Base-by-base conservation (phyloP, 2,329 filamentous ascomycete species). In the Conoideocrella luteorostrata region DNA sequence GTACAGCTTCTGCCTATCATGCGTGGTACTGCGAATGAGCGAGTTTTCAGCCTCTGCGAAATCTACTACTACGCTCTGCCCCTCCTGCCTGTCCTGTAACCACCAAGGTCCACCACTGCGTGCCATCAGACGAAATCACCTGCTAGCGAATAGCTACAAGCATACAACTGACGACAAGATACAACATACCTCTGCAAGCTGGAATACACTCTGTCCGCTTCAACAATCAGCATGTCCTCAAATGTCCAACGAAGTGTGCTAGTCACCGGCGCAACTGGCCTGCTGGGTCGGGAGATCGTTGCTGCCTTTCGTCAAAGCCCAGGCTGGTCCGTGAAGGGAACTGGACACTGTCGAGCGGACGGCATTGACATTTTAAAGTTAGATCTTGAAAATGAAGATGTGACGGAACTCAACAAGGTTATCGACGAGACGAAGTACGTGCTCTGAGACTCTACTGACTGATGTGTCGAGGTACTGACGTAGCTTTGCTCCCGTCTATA, bases 261-360 rank as follows among this genome's bases (percentile, higher is more conserved):
- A 21, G 70, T 95, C 44, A 95, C 89, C 6, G 89, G 89, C 45
- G 88, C 88, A 29, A 91, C 86, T 17, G 89, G 89, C 43, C 74
- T 95, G 10, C 75, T 95, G 2, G 89, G 90, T 39, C 79, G 88
- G 34, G 81, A 93, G 62, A 84, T 95, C 10, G 71, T 83, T 43
- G 78, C 75, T 48, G 78, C 77, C 11, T 95, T 95, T 61, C 70
- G 81, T 43, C 65, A 74, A 45, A 52, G 52, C 17, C 39, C 41
- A 9, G 52, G 52, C 29, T 95, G 88, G 78, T 68, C 70, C n/a
- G 79, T 81, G 45, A 80, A 82, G 51, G 86, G 86, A 38, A 84
- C 84, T 3, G 87, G 86, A 13, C 78, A 84, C 59, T 86, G 80
- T 10, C 78, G 89, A 43, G 84, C 87, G 21, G 78, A 82, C 50